Conservation (phyloP, 2,329 filamentous ascomycete species). For the Claviceps monticola region DNA sequence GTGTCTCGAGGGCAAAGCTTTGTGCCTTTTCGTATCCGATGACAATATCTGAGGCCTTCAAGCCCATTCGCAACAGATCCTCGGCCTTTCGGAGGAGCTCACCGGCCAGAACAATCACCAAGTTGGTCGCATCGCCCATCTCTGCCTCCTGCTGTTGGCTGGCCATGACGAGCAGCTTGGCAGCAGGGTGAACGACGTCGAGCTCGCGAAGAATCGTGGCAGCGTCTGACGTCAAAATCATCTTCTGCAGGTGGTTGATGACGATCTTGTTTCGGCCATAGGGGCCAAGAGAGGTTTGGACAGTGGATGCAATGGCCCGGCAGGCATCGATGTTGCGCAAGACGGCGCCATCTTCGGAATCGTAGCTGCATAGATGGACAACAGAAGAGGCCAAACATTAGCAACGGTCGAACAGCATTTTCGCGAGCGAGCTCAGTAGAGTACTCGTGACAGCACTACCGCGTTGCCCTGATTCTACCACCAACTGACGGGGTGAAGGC, state of each 20-base stretch:
- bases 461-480: too few species aligned
- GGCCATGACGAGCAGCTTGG: constrained; percentile 96
- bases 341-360: constrained; percentile 96
- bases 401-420: too few species aligned
- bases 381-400: constrained; percentile 5
- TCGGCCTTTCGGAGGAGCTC: constrained; percentile 95
- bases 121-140: constrained; percentile 96
- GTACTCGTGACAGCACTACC: too few species aligned
- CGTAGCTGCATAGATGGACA: constrained; percentile 57
- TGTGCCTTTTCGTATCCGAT: constrained; percentile 92
- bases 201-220: constrained; percentile 95
- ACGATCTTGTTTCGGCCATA: constrained; percentile 99
- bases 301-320: constrained; percentile 85
- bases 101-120: constrained; percentile 90
- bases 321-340: constrained; percentile 98
- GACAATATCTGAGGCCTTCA: constrained; percentile 97
- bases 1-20: constrained; percentile 66
- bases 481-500: not conserved
- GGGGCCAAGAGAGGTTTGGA: constrained; percentile 91
- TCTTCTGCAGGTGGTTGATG: constrained; percentile 99
- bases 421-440: too few species aligned
- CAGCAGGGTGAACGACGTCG: constrained; percentile 94
- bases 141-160: constrained; percentile 97
- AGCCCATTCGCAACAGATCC: constrained; percentile 86
- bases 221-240: constrained; percentile 96